Evolutionary conservation across 1,139 yeast genomes (phyloP).

Genomic region (Hyphopichia wangnamkhiaoensis): DNA sequence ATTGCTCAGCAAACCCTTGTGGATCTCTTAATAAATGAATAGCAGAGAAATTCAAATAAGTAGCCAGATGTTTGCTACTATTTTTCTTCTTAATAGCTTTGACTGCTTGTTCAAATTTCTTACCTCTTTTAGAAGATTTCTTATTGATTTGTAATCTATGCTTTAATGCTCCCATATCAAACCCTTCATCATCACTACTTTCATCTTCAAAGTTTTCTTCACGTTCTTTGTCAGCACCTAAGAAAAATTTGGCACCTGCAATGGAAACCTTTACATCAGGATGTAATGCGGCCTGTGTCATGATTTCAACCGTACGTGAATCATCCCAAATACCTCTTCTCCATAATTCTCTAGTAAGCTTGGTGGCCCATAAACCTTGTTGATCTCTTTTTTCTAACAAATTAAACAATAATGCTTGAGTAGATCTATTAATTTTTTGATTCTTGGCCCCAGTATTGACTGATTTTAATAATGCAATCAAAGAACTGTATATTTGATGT

Average conservation of each 20-base stretch:
- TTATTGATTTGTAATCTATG: conserved; percentile 86
- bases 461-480: conserved; percentile 74
- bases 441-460: conserved; percentile 84
- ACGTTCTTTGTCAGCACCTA: conserved; percentile 95
- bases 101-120: conserved; percentile 72
- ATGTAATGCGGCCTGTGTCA: conserved; percentile 94
- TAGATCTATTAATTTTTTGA: conserved; percentile 82
- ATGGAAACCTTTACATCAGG: conserved; percentile 84
- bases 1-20: conserved; percentile 91
- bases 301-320: conserved; percentile 89
- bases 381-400: conserved; percentile 75
- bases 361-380: conserved; percentile 95
- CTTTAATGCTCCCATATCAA: conserved; percentile 67
- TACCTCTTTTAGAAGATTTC: conserved; percentile 76
- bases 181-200: conserved; percentile 69
- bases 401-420: conserved; percentile 89
- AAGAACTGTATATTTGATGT: conserved; percentile 75
- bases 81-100: conserved; percentile 65
- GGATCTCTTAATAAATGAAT: conserved; percentile 93
- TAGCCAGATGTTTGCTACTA: conserved; percentile 54
- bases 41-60: conserved; percentile 88
- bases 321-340: conserved; percentile 98
- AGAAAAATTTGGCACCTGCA: conserved; percentile 86
- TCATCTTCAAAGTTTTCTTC: conserved; percentile 78
- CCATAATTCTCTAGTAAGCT: conserved; percentile 93